Base-by-base conservation (phyloP, 176 grass and related monocot genomes). In the Paspalum vaginatum region DNA sequence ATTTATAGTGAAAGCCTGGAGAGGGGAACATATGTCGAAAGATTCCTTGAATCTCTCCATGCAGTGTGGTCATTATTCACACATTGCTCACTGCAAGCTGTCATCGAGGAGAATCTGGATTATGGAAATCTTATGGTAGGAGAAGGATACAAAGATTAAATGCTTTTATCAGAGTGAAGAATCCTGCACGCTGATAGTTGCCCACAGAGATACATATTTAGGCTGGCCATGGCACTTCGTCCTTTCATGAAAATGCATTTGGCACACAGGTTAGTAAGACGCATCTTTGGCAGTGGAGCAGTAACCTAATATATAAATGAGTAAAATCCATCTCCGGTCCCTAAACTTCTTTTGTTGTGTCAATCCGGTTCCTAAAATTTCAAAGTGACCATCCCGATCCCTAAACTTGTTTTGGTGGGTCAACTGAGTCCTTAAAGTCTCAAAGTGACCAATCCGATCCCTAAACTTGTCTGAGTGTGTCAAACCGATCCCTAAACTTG, bases 1-100 rank as follows among this genome's bases (percentile, higher is more conserved):
- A 90, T 90, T 90, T 93, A 90, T 93, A 90, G 81, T 79, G 81
- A 84, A 76, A 87, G 55, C 69, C 57, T 80, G 53, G 65, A 80
- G 70, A 75, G 25, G 20, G 68, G 78, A 92, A 84, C 83, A 75
- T 68, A 82, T 73, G 61, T 67, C 10, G 71, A 80, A 74, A 71
- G 87, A 81, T 69, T 81, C 79, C 68, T 63, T 90, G 84, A 87
- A 93, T 93, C 80, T 84, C 77, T 49, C 76, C 75, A 17, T 58
- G 72, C 60, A 87, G 90, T 86, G 85, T 11, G 74, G 11, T 59
- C 74, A 78, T 67, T 59, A 78, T 67, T 59, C 12, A 11, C 55
- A 70, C 72, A 12, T 14, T 82, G 70, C 55, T 55, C 45, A 9
- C 53, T 81, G 44, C 52, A 69, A 64, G 75, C 75, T 83, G 80